These are phyloP conservation scores for Fagus sylvatica DNA, from an alignment of 306 rosid genomes.

Conservation along the genomic window DNA sequence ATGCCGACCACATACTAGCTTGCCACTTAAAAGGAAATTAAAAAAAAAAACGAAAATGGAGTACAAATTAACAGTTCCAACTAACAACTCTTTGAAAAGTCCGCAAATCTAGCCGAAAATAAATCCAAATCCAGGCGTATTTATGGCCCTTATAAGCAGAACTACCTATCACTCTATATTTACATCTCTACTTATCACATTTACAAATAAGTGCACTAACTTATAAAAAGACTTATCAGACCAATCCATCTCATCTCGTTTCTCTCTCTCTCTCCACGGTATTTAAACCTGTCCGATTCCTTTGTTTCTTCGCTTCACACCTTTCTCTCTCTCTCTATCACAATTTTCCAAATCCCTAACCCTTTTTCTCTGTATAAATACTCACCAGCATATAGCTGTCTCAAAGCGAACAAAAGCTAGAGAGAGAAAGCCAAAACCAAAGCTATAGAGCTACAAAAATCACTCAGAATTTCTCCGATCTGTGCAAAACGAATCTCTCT, in stretches of 20 bases:
- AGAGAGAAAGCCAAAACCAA: conserved; percentile 52
- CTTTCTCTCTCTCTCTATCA: conserved; percentile 41
- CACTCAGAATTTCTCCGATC: conserved; percentile 55
- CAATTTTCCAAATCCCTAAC: conserved; percentile 81
- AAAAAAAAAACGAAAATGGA: neutral
- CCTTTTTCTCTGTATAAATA: conserved; percentile 65
- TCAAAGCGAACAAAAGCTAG: conserved; percentile 44
- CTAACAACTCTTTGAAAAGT: conserved; percentile 24
- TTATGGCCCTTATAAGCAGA: neutral
- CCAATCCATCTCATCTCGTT: conserved; percentile 31
- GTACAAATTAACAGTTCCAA: neutral
- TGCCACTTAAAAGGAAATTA: neutral
- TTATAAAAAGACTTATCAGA: conserved; percentile 35
- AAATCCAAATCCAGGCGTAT: conserved; percentile 43
- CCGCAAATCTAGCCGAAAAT: conserved; percentile 48
- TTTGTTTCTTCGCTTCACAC: conserved; percentile 67
- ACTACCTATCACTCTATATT: rapidly evolving
- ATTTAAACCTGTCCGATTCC: conserved; percentile 77
- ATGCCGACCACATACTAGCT: neutral
- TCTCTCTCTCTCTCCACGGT: conserved; percentile 64
- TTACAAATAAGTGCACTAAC: rapidly evolving
- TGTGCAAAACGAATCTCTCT: conserved; percentile 38
- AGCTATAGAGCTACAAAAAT: neutral
- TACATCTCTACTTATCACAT: rapidly evolving
- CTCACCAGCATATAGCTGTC: conserved; percentile 40